Evolutionary conservation across 169 alveolate genomes (phyloP).

Genomic region (Plasmodium ovale): DNA sequence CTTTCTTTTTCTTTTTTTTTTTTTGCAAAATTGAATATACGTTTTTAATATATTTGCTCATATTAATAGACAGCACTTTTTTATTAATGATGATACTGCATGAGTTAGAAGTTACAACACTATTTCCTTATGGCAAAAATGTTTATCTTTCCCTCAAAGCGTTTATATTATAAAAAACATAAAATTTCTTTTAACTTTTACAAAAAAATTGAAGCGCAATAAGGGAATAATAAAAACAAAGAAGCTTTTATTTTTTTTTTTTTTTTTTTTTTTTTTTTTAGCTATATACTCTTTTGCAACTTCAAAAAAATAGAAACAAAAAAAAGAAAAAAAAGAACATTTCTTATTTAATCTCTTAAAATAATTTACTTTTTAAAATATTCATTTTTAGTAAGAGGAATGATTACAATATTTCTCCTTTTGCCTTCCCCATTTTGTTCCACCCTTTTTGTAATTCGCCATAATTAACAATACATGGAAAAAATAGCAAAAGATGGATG

Average conservation of each 20-base stretch:
- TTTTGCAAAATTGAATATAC: too few species aligned
- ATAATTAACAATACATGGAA: slow-evolving; percentile 36
- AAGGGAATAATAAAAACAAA: neutral
- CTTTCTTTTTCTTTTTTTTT: too few species aligned
- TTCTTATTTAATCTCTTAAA: neutral
- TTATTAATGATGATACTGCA: neutral
- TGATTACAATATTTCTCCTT: neutral
- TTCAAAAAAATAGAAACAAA: too few species aligned
- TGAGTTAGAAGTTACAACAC: neutral
- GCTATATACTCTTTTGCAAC: too few species aligned
- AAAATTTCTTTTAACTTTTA: neutral
- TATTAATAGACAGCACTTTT: neutral
- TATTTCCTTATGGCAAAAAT: neutral
- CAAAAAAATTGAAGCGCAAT: neutral
- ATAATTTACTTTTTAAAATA: neutral
- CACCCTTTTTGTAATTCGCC: neutral
- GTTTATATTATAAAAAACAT: slow-evolving; percentile 7
- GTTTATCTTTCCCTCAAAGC: neutral
- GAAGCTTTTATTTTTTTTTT: neutral
- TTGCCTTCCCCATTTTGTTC: too few species aligned
- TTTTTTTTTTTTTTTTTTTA: slow-evolving; percentile 6
- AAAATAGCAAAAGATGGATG: slow-evolving; percentile 18
- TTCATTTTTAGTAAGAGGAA: neutral
- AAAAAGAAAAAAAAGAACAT: neutral
- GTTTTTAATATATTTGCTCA: neutral